These are phyloP conservation scores for Rhodotorula sp. DNA, from an alignment of 1,284 basidiomycete species.

Conservation along the genomic window DNA sequence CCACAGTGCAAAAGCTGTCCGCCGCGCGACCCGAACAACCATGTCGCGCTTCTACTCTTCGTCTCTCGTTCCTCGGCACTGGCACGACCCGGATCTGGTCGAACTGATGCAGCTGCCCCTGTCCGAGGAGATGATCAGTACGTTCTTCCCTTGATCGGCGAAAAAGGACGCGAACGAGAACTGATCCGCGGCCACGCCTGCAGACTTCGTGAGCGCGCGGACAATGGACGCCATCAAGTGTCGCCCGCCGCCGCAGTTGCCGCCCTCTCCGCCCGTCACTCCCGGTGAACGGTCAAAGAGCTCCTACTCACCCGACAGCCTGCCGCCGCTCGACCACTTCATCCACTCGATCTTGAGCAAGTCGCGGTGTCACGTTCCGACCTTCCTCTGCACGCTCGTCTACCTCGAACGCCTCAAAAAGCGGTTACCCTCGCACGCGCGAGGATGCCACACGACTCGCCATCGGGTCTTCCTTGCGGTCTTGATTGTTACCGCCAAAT, in stretches of 20 bases:
- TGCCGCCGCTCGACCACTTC: conserved; percentile 77
- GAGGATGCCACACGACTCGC: conserved; percentile 82
- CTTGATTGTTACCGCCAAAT: conserved; percentile 92
- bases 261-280: conserved; percentile 4
- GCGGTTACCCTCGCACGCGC: conserved; percentile 61
- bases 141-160: conserved; percentile 40
- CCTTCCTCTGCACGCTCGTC: conserved; percentile 83
- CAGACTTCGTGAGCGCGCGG: conserved; percentile 21
- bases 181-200: not conserved
- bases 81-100: conserved; percentile 70
- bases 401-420: conserved; percentile 82
- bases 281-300: conserved; percentile 6
- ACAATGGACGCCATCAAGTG: conserved; percentile 10
- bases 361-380: conserved; percentile 76
- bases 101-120: conserved; percentile 71
- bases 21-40: not conserved
- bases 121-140: conserved; percentile 71
- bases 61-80: conserved; percentile 22
- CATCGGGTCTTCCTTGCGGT: conserved; percentile 92
- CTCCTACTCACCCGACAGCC: conserved; percentile 39
- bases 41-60: conserved; percentile 16
- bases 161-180: not conserved
- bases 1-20: no score
- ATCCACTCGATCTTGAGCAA: conserved; percentile 75
- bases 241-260: conserved; percentile 6